A percentile compares a stretch with the other conserved stretches of the same genome.
Evolutionary conservation across 345 rosid genomes (phyloP).

Genomic region (Erysimum cheiranthoides): DNA sequence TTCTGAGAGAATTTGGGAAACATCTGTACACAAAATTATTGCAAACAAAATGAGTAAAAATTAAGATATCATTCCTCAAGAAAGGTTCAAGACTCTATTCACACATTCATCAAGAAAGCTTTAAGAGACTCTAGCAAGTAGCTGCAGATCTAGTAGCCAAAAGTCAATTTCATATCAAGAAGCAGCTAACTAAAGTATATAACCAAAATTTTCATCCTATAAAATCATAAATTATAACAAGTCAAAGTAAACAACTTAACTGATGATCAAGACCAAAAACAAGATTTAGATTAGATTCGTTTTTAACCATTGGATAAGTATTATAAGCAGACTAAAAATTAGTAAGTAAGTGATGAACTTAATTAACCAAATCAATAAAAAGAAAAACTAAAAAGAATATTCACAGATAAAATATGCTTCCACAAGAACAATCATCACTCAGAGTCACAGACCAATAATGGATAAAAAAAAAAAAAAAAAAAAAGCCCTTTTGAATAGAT

Average conservation of each 20-base stretch:
- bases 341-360: constrained; percentile 22
- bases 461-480: constrained; percentile 16
- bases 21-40: constrained; percentile 54
- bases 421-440: constrained; percentile 28
- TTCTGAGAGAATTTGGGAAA: constrained; percentile 76
- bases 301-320: constrained; percentile 12
- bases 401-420: constrained; percentile 32
- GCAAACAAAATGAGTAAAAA: constrained; percentile 14
- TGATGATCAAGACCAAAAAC: constrained; percentile 32
- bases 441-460: neutral
- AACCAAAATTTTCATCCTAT: neutral
- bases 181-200: constrained; percentile 13
- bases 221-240: neutral
- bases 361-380: neutral
- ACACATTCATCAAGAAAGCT: constrained; percentile 4
- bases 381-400: constrained; percentile 22
- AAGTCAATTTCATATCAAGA: constrained; percentile 18
- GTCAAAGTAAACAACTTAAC: constrained; percentile 11
- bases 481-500: constrained; percentile 13
- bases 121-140: constrained; percentile 10
- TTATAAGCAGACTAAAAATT: constrained; percentile 6
- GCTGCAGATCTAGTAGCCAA: constrained; percentile 16
- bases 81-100: neutral
- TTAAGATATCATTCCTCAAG: neutral
- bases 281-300: constrained; percentile 21